Percentiles rank a stretch among this genome's conserved stretches.
Conservation (phyloP, 176 grass and related monocot species). For the Leersia perrieri region DNA sequence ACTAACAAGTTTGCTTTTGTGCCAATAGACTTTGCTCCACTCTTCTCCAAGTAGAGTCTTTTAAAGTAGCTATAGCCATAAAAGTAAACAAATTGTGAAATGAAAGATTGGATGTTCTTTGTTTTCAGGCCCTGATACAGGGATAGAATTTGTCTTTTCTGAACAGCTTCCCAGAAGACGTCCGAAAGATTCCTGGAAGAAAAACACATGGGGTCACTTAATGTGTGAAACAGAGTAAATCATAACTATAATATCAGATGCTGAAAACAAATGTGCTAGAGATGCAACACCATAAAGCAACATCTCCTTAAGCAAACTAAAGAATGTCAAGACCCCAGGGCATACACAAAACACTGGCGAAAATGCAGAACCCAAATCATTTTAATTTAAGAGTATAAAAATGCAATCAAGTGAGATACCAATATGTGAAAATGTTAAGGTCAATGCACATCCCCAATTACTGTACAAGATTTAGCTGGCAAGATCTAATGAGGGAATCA, state of each 20-base stretch:
- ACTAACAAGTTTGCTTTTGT: slow-evolving; percentile 78
- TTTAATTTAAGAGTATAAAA: not conserved
- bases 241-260: slow-evolving; percentile 9
- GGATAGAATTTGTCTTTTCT: slow-evolving; percentile 65
- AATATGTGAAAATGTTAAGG: not conserved
- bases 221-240: not conserved
- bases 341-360: not conserved
- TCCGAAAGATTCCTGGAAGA: slow-evolving; percentile 87
- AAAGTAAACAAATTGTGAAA: slow-evolving; percentile 92
- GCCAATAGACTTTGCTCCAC: slow-evolving; percentile 81
- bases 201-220: slow-evolving; percentile 32
- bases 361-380: not conserved
- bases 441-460: not conserved
- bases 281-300: slow-evolving; percentile 6
- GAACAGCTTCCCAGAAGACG: slow-evolving; percentile 92
- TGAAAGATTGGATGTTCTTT: slow-evolving; percentile 93
- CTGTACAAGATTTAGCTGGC: not conserved
- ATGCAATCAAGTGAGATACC: not conserved
- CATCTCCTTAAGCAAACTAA: not conserved
- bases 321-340: not conserved
- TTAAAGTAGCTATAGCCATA: slow-evolving; percentile 97
- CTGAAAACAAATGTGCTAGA: not conserved
- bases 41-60: slow-evolving; percentile 82
- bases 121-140: slow-evolving; percentile 93
- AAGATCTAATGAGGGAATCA: not conserved